Percentiles rank a stretch among this genome's conserved stretches.
Evolutionary conservation across 108 stramenopile species (phyloP).

Genomic region (Conticribra guillardii): DNA sequence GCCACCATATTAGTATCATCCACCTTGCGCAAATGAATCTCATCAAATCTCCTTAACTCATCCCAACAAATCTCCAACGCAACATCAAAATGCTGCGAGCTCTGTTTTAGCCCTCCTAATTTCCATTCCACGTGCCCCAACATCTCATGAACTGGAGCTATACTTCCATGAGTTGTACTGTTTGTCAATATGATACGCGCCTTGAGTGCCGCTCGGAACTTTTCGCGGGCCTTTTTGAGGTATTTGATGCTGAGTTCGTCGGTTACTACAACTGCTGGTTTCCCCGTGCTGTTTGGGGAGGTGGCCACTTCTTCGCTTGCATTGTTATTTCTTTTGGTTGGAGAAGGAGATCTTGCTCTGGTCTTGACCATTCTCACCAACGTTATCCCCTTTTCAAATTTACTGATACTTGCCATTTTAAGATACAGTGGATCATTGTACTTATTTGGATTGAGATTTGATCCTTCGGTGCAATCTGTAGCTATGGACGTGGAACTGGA

Average conservation of each 20-base stretch:
- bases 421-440: not conserved
- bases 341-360: too few relatives aligned
- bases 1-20: not conserved
- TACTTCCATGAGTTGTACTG: not conserved
- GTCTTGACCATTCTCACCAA: conserved; percentile 6
- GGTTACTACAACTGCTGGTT: not conserved
- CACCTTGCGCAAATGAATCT: not conserved
- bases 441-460: conserved; percentile 2
- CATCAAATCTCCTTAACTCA: conserved; percentile 1
- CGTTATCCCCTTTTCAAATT: not conserved
- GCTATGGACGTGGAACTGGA: too few relatives aligned
- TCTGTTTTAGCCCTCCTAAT: not conserved
- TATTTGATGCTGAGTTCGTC: not conserved
- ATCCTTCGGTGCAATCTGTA: too few relatives aligned
- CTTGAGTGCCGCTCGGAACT: conserved; percentile 3
- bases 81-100: not conserved
- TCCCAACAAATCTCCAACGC: conserved; percentile 2
- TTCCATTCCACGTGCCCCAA: conserved; percentile 4
- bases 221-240: not conserved
- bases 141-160: conserved; percentile 2
- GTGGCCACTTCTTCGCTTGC: not conserved
- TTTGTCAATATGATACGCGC: not conserved
- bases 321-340: not conserved
- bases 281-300: not conserved
- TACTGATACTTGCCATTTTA: not conserved